Conservation (phyloP, 768 basidiomycete species). For the Trametes sanguinea region DNA sequence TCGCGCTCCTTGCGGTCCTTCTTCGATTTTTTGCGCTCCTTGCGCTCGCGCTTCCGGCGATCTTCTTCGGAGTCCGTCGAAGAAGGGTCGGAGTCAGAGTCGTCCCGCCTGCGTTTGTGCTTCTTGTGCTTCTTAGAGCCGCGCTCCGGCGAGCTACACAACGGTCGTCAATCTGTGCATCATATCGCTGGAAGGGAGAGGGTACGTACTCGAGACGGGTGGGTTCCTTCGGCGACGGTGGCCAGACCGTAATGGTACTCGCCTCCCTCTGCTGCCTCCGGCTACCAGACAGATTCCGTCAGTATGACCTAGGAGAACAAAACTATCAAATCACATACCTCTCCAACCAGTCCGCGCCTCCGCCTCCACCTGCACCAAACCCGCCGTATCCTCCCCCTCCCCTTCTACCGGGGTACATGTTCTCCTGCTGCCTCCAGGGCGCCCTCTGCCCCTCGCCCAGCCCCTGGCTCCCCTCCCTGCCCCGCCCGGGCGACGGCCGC, state of each 20-base stretch:
- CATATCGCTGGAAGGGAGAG: slow-evolving; percentile 28
- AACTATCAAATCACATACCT: slow-evolving; percentile 46
- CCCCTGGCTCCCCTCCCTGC: slow-evolving; percentile 21
- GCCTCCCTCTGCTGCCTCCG: slow-evolving; percentile 69
- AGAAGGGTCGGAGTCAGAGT: slow-evolving; percentile 48
- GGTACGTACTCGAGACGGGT: slow-evolving; percentile 51
- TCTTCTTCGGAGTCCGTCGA: slow-evolving; percentile 55
- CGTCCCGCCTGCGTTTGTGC: slow-evolving; percentile 53
- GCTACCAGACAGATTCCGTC: slow-evolving; percentile 39
- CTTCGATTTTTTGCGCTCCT: slow-evolving; percentile 58
- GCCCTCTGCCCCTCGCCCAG: slow-evolving; percentile 25
- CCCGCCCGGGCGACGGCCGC: slow-evolving; percentile 36
- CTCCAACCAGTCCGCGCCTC: slow-evolving; percentile 63
- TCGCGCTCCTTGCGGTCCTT: slow-evolving; percentile 53
- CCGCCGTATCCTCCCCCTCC: slow-evolving; percentile 19
- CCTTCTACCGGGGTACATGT: slow-evolving; percentile 55
- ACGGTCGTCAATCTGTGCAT: slow-evolving; percentile 2
- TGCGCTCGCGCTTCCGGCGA: slow-evolving; percentile 55
- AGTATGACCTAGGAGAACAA: not conserved
- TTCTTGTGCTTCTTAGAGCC: slow-evolving; percentile 55
- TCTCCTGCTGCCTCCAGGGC: slow-evolving; percentile 52
- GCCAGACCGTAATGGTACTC: slow-evolving; percentile 70
- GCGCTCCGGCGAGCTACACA: slow-evolving; percentile 55
- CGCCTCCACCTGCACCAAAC: slow-evolving; percentile 32
- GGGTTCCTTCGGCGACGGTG: slow-evolving; percentile 73